phyloP scores from a whole-genome alignment of 805 yeast genomes.

The Wickerhamiella musiphila region DNA sequence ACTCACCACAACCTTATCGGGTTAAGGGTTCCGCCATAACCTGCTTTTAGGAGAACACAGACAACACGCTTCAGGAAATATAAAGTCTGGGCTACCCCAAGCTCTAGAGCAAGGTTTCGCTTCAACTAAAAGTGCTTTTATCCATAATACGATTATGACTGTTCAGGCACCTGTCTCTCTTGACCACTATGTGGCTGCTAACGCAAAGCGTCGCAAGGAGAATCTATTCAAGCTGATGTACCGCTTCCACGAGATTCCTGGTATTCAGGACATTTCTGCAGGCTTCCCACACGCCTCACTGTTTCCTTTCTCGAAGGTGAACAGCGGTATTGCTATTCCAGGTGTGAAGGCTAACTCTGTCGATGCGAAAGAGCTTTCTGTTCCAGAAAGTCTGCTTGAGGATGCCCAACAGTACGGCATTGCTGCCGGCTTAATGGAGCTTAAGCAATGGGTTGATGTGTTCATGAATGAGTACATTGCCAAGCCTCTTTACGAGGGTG shows the following conservation, averaged over 20 bases:
- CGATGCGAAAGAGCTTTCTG: conserved; percentile 2
- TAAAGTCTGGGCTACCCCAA: background rate
- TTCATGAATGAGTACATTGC: conserved; percentile 26
- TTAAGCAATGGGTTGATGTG: conserved; percentile 48
- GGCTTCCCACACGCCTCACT: conserved; percentile 15
- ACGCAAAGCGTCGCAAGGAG: conserved; percentile 14
- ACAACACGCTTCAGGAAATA: background rate
- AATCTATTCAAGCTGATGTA: conserved; percentile 16
- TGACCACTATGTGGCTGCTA: conserved; percentile 13
- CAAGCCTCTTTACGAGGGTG: conserved; percentile 10
- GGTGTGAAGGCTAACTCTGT: conserved; percentile 1
- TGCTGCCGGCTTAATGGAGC: conserved; percentile 66
- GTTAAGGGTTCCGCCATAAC: background rate
- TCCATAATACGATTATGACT: background rate
- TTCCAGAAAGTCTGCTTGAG: conserved; percentile 26
- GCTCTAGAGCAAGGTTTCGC: background rate
- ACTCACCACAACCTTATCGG: background rate
- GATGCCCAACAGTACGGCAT: conserved; percentile 79
- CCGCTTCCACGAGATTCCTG: conserved; percentile 14
- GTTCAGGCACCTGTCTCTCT: conserved; percentile 8
- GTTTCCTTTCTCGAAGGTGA: conserved; percentile 12
- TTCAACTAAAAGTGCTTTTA: too few species aligned
- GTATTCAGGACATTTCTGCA: conserved; percentile 14
- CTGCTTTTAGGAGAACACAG: background rate
- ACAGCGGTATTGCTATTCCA: conserved; percentile 7